Base-by-base conservation (phyloP, 495 filamentous ascomycete species). In the Hypomontagnella monticulosa region DNA sequence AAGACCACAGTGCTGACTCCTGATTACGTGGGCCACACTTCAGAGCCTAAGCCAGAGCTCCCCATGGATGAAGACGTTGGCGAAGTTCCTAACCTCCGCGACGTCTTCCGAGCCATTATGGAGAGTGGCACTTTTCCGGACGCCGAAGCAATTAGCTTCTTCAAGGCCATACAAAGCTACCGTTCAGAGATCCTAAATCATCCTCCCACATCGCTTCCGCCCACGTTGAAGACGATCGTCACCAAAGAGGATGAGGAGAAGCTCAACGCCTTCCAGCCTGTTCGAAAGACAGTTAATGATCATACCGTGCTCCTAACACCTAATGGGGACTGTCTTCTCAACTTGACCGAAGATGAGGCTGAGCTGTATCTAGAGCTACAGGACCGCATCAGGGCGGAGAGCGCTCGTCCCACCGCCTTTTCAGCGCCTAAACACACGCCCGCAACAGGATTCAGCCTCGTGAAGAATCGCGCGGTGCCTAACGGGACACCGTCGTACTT, bases 321-420 rank as follows among this genome's bases (percentile, higher is more conserved):
- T 3, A 88, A 89, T 57, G 92, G 93, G 3, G 86, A 88, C 55
- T 89, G 90, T 53, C 81, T 97, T 23, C 86, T 87, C 36, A 91
- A 92, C 62, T 79, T 99, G 16, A 89, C 84, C 9, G 71, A 81
- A 11, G 89, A 91, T 27, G 91, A 96, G 70, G 92, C 96, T 61
- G 82, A 89, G 18, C 84, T 88, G 7, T 94, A 91, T 59, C 77
- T 97, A 11, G 81, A 86, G 51, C 81, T 96, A 0, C 91, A 97
- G 75, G 81, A 85, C 58, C 81, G 76, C 48, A 77, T 90, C 46
- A 77, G 81, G 4, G 72, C 79, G 30, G 61, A 69, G 14, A 75
- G 77, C 0, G 63, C 66, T 27, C 79, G 67, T 18, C 82, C 83
- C 0, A 79, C 81, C 6, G 77, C 81, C 8, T 86, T 84, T 56